These are phyloP conservation scores for Gaultheria prostrata DNA, from an alignment of 148 eudicot genomes.

Conservation along the genomic window DNA sequence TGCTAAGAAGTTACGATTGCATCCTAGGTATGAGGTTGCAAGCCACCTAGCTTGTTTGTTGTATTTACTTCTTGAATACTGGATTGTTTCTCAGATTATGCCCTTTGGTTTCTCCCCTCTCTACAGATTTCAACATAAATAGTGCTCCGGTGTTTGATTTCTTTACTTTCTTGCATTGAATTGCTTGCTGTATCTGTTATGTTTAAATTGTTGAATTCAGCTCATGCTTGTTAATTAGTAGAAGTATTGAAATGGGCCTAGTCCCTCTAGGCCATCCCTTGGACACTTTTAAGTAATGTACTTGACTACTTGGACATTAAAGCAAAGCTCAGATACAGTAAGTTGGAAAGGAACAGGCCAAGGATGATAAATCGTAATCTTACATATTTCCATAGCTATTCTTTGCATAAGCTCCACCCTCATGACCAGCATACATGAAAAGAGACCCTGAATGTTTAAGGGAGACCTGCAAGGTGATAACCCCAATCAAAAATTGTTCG, in stretches of 20 bases:
- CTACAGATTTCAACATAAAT: background rate
- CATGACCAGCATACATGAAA: slow-evolving; percentile 98
- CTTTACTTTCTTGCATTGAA: background rate
- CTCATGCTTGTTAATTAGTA: background rate
- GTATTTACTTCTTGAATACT: background rate
- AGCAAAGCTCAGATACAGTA: background rate
- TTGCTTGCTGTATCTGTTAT: background rate
- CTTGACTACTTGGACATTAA: background rate
- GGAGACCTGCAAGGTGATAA: slow-evolving; percentile 60
- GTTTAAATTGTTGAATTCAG: background rate
- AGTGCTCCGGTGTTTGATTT: background rate
- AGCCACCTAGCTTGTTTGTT: background rate
- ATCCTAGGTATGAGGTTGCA: background rate
- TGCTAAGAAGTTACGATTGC: background rate
- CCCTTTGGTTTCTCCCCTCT: background rate
- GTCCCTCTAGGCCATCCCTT: background rate
- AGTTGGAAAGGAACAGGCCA: background rate
- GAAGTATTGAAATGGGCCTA: background rate
- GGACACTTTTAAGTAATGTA: background rate
- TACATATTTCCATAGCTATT: slow-evolving; percentile 97
- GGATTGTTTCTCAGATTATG: background rate
- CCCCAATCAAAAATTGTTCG: background rate
- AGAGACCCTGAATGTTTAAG: slow-evolving; percentile 97
- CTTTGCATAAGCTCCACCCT: slow-evolving; percentile 98
- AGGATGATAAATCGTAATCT: slow-evolving; percentile 19